Percentiles rank a stretch among this genome's conserved stretches.
Conservation (phyloP, 2,329 filamentous ascomycete species). For the Aspergillus sp. region DNA sequence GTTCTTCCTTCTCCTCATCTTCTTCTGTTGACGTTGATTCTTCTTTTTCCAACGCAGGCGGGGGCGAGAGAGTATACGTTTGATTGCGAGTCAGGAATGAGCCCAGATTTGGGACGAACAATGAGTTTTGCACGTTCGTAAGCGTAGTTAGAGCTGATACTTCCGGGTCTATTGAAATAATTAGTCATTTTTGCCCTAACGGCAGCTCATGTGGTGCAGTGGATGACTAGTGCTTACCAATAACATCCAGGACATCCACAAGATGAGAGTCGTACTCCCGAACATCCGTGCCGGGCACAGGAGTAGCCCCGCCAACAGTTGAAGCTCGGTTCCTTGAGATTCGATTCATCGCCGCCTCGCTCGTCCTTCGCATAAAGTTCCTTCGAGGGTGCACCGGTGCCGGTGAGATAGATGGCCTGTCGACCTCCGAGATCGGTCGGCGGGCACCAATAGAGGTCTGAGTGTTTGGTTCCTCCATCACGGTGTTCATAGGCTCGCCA, state of each 20-base stretch:
- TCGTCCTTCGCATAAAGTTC: slow-evolving; percentile 38
- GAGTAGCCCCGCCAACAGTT: slow-evolving; percentile 32
- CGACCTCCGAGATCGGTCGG: slow-evolving; percentile 20
- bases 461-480: slow-evolving; percentile 39
- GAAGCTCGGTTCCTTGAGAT: slow-evolving; percentile 40
- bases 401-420: slow-evolving; percentile 5
- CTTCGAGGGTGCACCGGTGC: slow-evolving; percentile 23
- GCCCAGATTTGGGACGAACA: slow-evolving; percentile 84
- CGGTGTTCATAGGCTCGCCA: slow-evolving; percentile 33
- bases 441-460: slow-evolving; percentile 21
- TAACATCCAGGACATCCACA: slow-evolving; percentile 70
- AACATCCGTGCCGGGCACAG: slow-evolving; percentile 18
- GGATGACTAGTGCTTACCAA: slow-evolving; percentile 57
- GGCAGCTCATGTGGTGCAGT: neutral
- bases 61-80: slow-evolving; percentile 72
- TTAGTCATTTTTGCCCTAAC: neutral
- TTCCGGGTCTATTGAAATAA: slow-evolving; percentile 68
- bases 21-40: slow-evolving; percentile 33
- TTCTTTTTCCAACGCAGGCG: slow-evolving; percentile 32
- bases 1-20: slow-evolving; percentile 26
- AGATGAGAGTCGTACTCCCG: slow-evolving; percentile 65
- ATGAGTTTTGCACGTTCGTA: slow-evolving; percentile 87
- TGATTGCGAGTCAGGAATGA: slow-evolving; percentile 74
- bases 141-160: slow-evolving; percentile 81
- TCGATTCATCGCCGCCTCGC: slow-evolving; percentile 35